phyloP scores from a whole-genome alignment of 345 rosid genomes.

The Citrus australasica region DNA sequence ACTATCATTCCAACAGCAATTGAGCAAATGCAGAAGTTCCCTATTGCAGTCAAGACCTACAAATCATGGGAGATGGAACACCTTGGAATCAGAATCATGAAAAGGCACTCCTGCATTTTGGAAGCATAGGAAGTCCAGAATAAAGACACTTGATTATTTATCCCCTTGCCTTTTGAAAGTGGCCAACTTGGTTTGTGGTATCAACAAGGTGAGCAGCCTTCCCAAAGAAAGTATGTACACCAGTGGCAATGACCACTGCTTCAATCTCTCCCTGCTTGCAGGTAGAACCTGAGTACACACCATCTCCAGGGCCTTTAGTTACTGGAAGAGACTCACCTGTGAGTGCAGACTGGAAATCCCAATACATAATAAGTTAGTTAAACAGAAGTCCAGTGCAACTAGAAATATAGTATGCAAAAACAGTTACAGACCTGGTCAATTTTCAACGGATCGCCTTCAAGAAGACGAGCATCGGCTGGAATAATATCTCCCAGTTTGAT shows the following conservation, averaged over 20 bases:
- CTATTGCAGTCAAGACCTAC: constrained; percentile 96
- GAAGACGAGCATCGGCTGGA: constrained; percentile 97
- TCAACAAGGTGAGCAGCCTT: constrained; percentile 99
- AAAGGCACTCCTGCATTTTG: not conserved
- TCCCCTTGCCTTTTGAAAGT: constrained; percentile 80
- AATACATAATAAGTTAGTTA: constrained; percentile 6
- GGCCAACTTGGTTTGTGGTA: constrained; percentile 98
- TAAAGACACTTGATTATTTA: not conserved
- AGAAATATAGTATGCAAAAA: not conserved
- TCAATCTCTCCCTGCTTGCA: constrained; percentile 99
- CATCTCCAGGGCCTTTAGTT: constrained; percentile 95
- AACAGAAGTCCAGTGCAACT: constrained; percentile 6
- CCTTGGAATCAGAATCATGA: constrained; percentile 10
- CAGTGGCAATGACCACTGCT: constrained; percentile 93
- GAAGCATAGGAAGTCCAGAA: not conserved
- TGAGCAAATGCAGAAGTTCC: constrained; percentile 98
- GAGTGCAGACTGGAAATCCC: constrained; percentile 76
- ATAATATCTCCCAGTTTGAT: constrained; percentile 92
- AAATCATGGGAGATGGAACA: constrained; percentile 7
- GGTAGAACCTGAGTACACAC: constrained; percentile 95
- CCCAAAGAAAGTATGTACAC: constrained; percentile 98
- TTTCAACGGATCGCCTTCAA: constrained; percentile 94
- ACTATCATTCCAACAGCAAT: constrained; percentile 91
- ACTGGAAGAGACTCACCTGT: constrained; percentile 99
- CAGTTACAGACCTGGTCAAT: constrained; percentile 70